A percentile compares a stretch with the other conserved stretches of the same genome.
Evolutionary conservation across 2,329 filamentous ascomycete species (phyloP).

Genomic region (Claviceps sorghi): DNA sequence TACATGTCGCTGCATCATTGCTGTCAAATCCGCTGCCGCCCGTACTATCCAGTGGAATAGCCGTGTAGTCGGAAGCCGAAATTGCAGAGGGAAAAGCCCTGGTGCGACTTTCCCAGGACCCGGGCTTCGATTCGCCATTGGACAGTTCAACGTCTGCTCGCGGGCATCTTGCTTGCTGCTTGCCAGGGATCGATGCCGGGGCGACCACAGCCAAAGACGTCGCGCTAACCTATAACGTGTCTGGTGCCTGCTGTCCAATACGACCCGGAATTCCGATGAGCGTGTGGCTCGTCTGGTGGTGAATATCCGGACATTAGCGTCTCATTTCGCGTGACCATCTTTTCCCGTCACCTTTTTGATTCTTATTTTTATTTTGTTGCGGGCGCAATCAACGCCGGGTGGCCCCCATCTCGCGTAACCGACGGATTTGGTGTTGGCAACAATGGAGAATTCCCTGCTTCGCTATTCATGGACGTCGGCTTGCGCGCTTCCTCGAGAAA

Average conservation of each 20-base stretch:
- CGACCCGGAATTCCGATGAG: neutral
- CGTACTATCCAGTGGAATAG: neutral
- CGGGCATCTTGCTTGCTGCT: neutral
- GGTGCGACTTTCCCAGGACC: neutral
- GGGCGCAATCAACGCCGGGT: no score
- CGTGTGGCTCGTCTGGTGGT: neutral
- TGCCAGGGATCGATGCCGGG: slow-evolving; percentile 1
- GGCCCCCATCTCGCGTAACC: no score
- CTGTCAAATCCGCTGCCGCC: neutral
- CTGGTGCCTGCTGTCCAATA: no score
- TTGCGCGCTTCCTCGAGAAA: no score
- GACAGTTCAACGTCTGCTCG: neutral
- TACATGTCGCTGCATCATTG: neutral
- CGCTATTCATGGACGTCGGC: no score
- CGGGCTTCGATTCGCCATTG: neutral
- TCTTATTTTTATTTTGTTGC: no score
- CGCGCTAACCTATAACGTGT: no score
- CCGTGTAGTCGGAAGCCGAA: neutral
- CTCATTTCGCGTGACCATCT: no score
- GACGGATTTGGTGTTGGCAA: no score
- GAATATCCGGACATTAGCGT: no score
- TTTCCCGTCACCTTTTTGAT: no score
- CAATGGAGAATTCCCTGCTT: no score
- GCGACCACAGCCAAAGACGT: neutral
- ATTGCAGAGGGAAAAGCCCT: slow-evolving; percentile 1